These are phyloP conservation scores for Pulveroboletus ravenelii DNA, from an alignment of 768 basidiomycete genomes.

Conservation along the genomic window DNA sequence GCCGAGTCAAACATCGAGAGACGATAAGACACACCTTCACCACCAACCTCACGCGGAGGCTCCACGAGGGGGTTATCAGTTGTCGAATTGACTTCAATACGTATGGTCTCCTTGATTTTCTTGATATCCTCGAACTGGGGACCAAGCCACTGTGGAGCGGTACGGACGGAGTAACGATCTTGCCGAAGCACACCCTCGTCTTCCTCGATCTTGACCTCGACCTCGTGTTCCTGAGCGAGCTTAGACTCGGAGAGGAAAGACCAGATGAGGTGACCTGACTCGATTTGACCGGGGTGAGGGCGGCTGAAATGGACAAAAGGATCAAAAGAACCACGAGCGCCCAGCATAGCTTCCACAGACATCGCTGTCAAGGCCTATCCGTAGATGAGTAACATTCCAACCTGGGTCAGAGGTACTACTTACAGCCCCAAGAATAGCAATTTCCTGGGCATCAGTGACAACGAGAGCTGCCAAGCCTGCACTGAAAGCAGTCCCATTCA, in stretches of 20 bases:
- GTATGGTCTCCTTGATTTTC: conserved; percentile 56
- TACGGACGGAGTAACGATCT: conserved; percentile 65
- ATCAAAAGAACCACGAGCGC: conserved; percentile 66
- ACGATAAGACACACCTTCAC: conserved; percentile 13
- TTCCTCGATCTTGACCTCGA: conserved; percentile 68
- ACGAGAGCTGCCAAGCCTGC: conserved; percentile 75
- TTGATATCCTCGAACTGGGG: conserved; percentile 81
- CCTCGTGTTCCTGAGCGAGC: conserved; percentile 63
- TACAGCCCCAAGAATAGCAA: conserved; percentile 50
- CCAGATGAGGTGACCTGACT: conserved; percentile 66
- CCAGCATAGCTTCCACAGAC: conserved; percentile 78
- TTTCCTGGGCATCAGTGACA: conserved; percentile 64
- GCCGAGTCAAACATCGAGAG: background rate
- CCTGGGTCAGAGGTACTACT: background rate
- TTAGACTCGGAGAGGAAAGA: conserved; percentile 63
- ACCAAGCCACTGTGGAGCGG: conserved; percentile 80
- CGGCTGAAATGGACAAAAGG: conserved; percentile 73
- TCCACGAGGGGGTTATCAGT: conserved; percentile 88
- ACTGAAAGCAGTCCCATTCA: conserved; percentile 85
- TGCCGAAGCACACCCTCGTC: conserved; percentile 74
- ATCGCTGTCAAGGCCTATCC: conserved; percentile 71
- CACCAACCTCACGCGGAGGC: conserved; percentile 58
- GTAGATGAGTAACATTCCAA: background rate
- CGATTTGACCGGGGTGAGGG: conserved; percentile 84
- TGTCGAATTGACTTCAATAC: conserved; percentile 79